Percentiles rank a stretch among this genome's conserved stretches.
phyloP scores from a whole-genome alignment of 257 asterid genomes.

The Leonotis leonurus region DNA sequence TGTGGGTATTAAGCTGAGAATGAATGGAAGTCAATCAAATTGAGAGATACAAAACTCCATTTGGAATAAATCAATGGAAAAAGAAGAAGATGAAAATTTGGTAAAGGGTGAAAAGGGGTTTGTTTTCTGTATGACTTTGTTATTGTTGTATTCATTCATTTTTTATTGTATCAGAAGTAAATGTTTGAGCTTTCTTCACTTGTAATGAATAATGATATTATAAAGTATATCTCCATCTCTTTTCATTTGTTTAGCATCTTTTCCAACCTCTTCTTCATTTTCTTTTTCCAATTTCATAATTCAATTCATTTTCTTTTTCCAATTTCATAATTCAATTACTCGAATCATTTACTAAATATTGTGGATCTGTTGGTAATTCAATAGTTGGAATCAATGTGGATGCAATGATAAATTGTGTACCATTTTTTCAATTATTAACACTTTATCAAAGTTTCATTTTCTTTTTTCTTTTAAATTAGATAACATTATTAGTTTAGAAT shows the following conservation, averaged over 20 bases:
- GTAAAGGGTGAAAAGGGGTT: slow-evolving; percentile 35
- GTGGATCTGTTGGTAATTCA: not conserved
- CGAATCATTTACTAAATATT: not conserved
- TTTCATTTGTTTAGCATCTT: not conserved
- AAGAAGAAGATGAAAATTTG: slow-evolving; percentile 51
- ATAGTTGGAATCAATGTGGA: not conserved
- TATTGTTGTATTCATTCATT: not conserved
- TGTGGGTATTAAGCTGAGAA: slow-evolving; percentile 34
- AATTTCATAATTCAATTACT: not conserved
- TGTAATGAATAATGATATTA: not conserved
- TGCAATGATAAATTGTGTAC: too few relatives aligned
- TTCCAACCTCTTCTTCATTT: slow-evolving; percentile 10
- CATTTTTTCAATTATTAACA: too few relatives aligned
- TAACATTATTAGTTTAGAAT: too few relatives aligned
- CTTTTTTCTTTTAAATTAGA: too few relatives aligned
- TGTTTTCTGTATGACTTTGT: slow-evolving; percentile 32
- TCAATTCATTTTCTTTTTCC: too few relatives aligned
- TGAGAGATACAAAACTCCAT: slow-evolving; percentile 37
- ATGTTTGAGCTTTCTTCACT: slow-evolving; percentile 41
- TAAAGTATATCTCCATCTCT: not conserved
- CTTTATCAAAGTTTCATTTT: not conserved
- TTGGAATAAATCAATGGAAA: slow-evolving; percentile 59
- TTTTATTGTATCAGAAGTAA: slow-evolving; percentile 43
- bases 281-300: not conserved
- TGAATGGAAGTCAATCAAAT: slow-evolving; percentile 47